Evolutionary conservation across 495 filamentous ascomycete genomes (phyloP), one percentile per base, ranked within the genome.

Genomic region (Penicillium simplicissimum): DNA sequence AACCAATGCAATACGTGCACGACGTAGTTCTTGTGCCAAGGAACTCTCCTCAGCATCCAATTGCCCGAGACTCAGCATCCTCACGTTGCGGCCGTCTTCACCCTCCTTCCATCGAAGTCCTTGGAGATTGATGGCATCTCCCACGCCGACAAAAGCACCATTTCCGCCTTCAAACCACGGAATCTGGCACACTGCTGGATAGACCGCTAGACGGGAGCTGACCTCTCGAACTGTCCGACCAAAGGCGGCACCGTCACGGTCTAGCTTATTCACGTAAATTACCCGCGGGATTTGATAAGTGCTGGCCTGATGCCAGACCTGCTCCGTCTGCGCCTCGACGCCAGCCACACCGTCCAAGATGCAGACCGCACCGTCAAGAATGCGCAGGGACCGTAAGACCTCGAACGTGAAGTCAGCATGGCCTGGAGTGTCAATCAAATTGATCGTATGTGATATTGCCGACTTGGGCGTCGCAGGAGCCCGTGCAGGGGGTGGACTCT

Each of bases 321-420:
- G 89, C 74, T 99, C 96, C 0, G 96, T 99, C 74, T 98, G 96
- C 1, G 96, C 94, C 71, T 99, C 96, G 19, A 99, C 95, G 1
- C 96, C 96, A 59, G 96, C 94, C 43, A 99, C 96, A 8, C 92
- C 92, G 63, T 99, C 96, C 19, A 99, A 83, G 64, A 99, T 96
- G 66, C 93, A 97, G 34, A 99, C 88, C 1, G 93, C 93, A 9
- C 95, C 95, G 71, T 99, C 96, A 0, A 99, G 85, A 36, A 98
- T 90, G 33, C 93, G 91, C 48, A 98, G 76, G 17, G 94, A 97
- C 15, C 96, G 87, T 62, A 97, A 83, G 15, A 99, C 96, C 73
- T 99, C 96, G 65, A 98, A 98, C 2, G 95, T 96, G 71, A 99
- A 99, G 72, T 99, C 96, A 25, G 96, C 94, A 66, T 99, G 96